Base-by-base conservation (phyloP, 495 filamentous ascomycete species). In the Lasiosphaeria miniovina region DNA sequence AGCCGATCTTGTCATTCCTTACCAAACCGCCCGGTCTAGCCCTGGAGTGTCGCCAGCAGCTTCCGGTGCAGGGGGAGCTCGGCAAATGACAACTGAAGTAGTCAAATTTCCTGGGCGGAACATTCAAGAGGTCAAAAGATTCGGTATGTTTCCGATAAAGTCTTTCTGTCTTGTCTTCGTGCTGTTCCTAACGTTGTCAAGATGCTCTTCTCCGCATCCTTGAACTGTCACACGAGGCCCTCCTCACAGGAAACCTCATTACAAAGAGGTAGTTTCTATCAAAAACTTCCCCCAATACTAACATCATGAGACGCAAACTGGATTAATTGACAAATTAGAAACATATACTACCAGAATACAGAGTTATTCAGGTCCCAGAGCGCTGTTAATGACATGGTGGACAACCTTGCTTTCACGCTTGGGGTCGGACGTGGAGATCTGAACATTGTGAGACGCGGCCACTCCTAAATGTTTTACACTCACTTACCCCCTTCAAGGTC, bases 281-380 rank as follows among this genome's bases (percentile, higher is more conserved):
- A 24, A 24, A 24, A 24, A 24, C 24, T 24, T 24, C 24, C 24
- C 24, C 24, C 24, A 24, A 24, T 24, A 24, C 24, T 24, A 1
- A 24, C 24, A 15, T 59, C 7, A 32, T 49, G 7, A 4, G 6
- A 33, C 4, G 7, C 9, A 41, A 4, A 36, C 52, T 38, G n/a
- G 5, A 12, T 1, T 11, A 40, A n/a, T 24, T 6, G 34, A 32
- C 7, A 32, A 4, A 17, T 57, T 41, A 96, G 94, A 65, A 91
- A 94, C 60, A 90, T 98, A 12, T 98, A 90, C 72, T 98, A 98
- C 69, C 87, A 88, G 57, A 84, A 96, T 64, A 86, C 89, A 0
- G 81, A 84, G 45, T 81, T 94, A 1, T 98, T 97, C 71, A 80
- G 80, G 43, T 88, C 79, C 33, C 95, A 98, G 65, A 65, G 65